Conservation (phyloP, 768 basidiomycete species). For the Hemileccinum rubropunctum region DNA sequence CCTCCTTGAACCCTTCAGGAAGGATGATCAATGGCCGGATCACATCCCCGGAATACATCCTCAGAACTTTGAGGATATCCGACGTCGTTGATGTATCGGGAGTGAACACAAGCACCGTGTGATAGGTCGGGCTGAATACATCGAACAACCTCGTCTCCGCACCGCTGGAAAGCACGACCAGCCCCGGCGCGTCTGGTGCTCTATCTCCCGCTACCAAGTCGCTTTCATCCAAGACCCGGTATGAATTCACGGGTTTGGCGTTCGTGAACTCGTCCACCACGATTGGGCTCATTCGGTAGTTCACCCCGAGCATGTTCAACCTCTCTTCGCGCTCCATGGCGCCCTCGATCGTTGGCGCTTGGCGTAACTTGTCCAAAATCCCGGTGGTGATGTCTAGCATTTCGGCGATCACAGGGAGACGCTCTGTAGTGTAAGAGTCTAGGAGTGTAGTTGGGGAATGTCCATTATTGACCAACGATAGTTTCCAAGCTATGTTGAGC, state of each 20-base stretch:
- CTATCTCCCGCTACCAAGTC: constrained; percentile 11
- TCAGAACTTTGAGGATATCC: constrained; percentile 8
- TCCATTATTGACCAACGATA: constrained; percentile 39
- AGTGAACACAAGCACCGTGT: constrained; percentile 31
- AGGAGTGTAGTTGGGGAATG: constrained; percentile 36
- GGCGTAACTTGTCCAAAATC: constrained; percentile 5
- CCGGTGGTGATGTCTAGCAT: constrained; percentile 42
- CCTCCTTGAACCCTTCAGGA: constrained; percentile 5
- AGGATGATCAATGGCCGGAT: constrained; percentile 15
- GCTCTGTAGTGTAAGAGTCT: constrained; percentile 40
- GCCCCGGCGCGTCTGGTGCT: constrained; percentile 13
- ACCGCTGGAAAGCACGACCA: not conserved
- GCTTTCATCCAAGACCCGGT: constrained; percentile 4
- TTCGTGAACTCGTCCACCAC: constrained; percentile 35
- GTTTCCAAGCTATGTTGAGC: constrained; percentile 46
- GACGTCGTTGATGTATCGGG: not conserved
- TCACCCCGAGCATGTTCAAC: constrained; percentile 46
- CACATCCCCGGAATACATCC: constrained; percentile 3
- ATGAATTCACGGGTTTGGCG: constrained; percentile 1
- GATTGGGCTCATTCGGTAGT: constrained; percentile 51
- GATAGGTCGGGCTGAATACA: not conserved
- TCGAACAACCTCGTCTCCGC: constrained; percentile 5
- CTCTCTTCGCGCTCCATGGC: constrained; percentile 5
- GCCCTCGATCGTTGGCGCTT: not conserved
- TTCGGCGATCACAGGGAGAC: constrained; percentile 43